Conservation (phyloP, 2,329 filamentous ascomycete genomes). For the Coniochaeta sp. region DNA sequence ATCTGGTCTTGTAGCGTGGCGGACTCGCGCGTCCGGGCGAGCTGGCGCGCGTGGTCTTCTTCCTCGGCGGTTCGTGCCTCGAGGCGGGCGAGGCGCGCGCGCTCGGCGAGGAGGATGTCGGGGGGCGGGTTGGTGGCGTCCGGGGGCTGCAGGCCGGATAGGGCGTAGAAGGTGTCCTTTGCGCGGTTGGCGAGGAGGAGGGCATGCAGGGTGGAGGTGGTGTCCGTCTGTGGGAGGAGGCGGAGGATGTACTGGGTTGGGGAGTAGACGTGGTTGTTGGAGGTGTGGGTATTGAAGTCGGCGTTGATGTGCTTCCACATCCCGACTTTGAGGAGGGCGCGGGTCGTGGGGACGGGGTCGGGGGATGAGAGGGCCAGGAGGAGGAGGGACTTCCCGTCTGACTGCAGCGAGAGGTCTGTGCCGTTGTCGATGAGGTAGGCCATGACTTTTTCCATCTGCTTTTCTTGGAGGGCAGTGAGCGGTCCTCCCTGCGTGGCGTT, state of each 20-base stretch:
- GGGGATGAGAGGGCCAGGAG: constrained; percentile 52
- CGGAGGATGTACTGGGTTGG: constrained; percentile 55
- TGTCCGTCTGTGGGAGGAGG: constrained; percentile 31
- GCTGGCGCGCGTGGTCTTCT: constrained; percentile 39
- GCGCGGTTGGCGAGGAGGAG: constrained; percentile 46
- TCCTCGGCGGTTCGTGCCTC: constrained; percentile 36
- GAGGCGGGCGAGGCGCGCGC: constrained; percentile 38
- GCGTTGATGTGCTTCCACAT: constrained; percentile 61
- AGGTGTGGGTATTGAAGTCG: constrained; percentile 44
- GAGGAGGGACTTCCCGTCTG: constrained; percentile 50
- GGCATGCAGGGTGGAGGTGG: constrained; percentile 32
- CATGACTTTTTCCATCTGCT: constrained; percentile 50
- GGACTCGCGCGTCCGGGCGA: constrained; percentile 43
- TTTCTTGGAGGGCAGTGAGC: constrained; percentile 38
- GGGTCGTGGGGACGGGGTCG: constrained; percentile 47
- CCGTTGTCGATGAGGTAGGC: constrained; percentile 47
- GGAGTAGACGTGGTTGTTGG: constrained; percentile 51
- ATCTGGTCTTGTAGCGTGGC: constrained; percentile 45
- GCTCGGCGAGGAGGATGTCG: constrained; percentile 41
- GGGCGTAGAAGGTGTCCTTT: constrained; percentile 46
- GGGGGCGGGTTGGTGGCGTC: constrained; percentile 45
- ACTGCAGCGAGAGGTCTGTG: constrained; percentile 48
- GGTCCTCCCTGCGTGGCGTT: constrained; percentile 40
- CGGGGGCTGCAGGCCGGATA: constrained; percentile 43
- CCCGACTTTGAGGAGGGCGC: constrained; percentile 52